Evolutionary conservation across 768 basidiomycete genomes (phyloP), one percentile per base, ranked within the genome.

Genomic region (Hydnomerulius pinastri): DNA sequence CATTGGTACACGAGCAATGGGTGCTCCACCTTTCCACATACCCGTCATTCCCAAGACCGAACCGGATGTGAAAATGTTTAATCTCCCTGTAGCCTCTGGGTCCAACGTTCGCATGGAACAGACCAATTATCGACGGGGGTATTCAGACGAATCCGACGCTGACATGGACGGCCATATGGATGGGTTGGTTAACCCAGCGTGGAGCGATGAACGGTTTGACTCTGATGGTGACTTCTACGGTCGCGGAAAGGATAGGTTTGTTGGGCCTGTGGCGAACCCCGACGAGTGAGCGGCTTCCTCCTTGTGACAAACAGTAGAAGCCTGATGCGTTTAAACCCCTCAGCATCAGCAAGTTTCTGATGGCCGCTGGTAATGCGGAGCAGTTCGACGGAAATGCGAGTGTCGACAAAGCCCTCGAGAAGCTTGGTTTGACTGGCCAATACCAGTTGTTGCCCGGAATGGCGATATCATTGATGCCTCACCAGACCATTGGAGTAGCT

Each of bases 391-490:
- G 76, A 2, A 82, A 84, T 56, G 79, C 70, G 1, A 81, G 70
- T 23, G 75, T 91, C 12, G 81, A 82, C 15, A 71, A 77, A 18
- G 83, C 84, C 0, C 70, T 86, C 0, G 58, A 72, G 33, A 73
- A 73, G 48, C 74, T 91, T 18, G 77, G 77, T 0, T 65, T 91
- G 29, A 58, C 65, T n/a, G 63, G 55, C 29, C 70, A 82, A 44
- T 70, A 75, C 32, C 71, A 80, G 24, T 63, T 72, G 20, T 50
- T 89, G 2, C 80, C 80, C 0, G 82, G 81, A 4, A 81, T 90
- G 77, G 72, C 71, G 13, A 72, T 87, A 21, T 64, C 76, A 0
- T 67, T 89, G 29, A 82, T 89, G 82, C 76, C 87, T 9, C 87
- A 89, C 63, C 83, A 88, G 57, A 71, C 77, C 15, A 79, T 90